A percentile compares a stretch with the other conserved stretches of the same genome.
Conservation (phyloP, 1,139 yeast species). For the Yamadazyma mexicana region DNA sequence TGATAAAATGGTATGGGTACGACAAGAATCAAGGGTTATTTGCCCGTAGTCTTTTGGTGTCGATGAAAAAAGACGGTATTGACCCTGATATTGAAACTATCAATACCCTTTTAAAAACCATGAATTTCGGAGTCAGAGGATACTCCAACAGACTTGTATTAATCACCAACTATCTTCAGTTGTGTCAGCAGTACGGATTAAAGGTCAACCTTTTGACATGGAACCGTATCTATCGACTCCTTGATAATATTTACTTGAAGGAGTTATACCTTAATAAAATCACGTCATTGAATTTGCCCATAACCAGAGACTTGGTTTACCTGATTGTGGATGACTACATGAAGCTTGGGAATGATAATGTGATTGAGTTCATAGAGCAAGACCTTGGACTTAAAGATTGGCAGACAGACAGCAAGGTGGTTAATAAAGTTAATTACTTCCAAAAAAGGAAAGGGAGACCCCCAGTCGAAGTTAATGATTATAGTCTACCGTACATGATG, state of each 20-base stretch:
- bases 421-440: constrained; percentile 31
- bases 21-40: constrained; percentile 44
- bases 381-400: constrained; percentile 33
- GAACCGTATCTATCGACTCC: constrained; percentile 39
- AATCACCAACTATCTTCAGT: constrained; percentile 30
- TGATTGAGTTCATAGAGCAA: constrained; percentile 33
- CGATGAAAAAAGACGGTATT: constrained; percentile 46
- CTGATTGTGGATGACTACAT: constrained; percentile 39
- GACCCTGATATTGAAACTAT: constrained; percentile 42
- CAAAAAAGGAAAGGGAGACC: constrained; percentile 9
- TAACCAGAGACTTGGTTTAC: constrained; percentile 29
- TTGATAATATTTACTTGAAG: constrained; percentile 37
- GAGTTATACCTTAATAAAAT: constrained; percentile 37
- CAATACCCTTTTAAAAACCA: constrained; percentile 34
- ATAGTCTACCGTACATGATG: constrained; percentile 17
- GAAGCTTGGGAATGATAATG: constrained; percentile 26
- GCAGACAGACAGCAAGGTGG: constrained; percentile 30
- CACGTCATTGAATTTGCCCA: constrained; percentile 33
- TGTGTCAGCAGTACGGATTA: constrained; percentile 28
- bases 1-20: constrained; percentile 44
- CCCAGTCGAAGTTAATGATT: constrained; percentile 11
- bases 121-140: constrained; percentile 32
- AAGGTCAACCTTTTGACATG: constrained; percentile 38
- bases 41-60: constrained; percentile 41
- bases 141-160: constrained; percentile 28